These are phyloP conservation scores for Cladosporium halotolerans DNA, from an alignment of 2,329 filamentous ascomycete genomes.

Conservation along the genomic window DNA sequence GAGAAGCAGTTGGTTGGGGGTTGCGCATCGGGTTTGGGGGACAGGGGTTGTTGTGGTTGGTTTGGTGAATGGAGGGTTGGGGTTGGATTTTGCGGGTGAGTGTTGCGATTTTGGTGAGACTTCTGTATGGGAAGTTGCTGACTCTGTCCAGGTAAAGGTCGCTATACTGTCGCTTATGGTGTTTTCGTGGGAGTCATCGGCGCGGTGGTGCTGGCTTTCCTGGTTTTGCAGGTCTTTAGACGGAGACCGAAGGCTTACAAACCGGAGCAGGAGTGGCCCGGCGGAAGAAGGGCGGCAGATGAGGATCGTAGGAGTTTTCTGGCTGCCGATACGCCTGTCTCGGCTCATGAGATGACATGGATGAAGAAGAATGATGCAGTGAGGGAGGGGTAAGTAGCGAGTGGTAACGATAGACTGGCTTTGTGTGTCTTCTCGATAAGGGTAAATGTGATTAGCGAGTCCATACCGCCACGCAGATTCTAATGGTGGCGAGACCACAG, in stretches of 20 bases:
- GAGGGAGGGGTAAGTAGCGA: neutral
- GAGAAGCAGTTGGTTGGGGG: slow-evolving; percentile 47
- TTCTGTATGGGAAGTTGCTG: neutral
- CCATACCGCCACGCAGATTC: no score
- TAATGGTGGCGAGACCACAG: no score
- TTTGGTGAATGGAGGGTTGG: slow-evolving; percentile 53
- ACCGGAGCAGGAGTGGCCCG: slow-evolving; percentile 5
- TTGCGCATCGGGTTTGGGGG: slow-evolving; percentile 54
- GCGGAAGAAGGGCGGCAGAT: neutral
- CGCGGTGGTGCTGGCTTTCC: neutral
- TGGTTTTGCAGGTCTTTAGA: neutral
- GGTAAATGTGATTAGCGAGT: no score
- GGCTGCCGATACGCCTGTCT: slow-evolving; percentile 3
- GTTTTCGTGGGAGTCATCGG: slow-evolving; percentile 1
- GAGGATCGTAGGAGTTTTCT: slow-evolving; percentile 2
- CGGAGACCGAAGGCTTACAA: slow-evolving; percentile 1
- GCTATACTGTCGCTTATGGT: neutral
- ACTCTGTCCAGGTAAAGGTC: neutral
- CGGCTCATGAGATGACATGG: slow-evolving; percentile 9
- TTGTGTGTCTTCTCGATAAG: no score
- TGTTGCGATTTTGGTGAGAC: neutral
- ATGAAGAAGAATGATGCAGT: slow-evolving; percentile 3
- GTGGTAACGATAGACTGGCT: no score
- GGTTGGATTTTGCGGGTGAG: slow-evolving; percentile 52
- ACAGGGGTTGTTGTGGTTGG: slow-evolving; percentile 49